Evolutionary conservation across 768 basidiomycete species (phyloP).

Genomic region (Termitomyces eurrhizus): DNA sequence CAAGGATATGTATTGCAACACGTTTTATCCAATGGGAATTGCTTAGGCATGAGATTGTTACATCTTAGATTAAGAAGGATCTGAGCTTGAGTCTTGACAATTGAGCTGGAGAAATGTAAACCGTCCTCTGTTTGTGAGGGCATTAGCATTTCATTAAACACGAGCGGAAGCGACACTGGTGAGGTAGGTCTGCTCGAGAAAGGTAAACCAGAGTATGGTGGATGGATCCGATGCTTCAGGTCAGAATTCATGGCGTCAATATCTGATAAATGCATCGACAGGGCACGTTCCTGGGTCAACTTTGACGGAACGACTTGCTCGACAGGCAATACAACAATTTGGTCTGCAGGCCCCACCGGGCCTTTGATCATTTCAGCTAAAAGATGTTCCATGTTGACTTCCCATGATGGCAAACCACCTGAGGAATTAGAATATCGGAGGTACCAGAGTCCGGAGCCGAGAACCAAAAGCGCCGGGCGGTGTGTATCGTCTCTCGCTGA

Average conservation of each 20-base stretch:
- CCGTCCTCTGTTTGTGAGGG: conserved; percentile 78
- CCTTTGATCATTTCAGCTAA: conserved; percentile 44
- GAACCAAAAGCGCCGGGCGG: conserved; percentile 62
- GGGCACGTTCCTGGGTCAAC: conserved; percentile 57
- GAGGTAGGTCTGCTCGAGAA: conserved; percentile 17
- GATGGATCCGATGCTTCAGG: conserved; percentile 62
- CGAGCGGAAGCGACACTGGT: conserved; percentile 61
- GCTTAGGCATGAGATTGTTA: conserved; percentile 64
- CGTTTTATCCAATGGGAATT: conserved; percentile 67
- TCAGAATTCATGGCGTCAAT: conserved; percentile 92
- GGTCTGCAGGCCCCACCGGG: conserved; percentile 52
- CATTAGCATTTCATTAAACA: conserved; percentile 79
- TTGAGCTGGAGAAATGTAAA: conserved; percentile 66
- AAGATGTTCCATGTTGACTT: conserved; percentile 64
- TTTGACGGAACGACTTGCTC: conserved; percentile 65
- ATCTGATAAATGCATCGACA: conserved; percentile 71
- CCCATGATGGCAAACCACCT: conserved; percentile 78
- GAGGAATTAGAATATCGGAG: conserved; percentile 69
- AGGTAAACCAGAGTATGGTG: conserved; percentile 21
- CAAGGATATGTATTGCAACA: conserved; percentile 78
- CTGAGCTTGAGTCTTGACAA: conserved; percentile 68
- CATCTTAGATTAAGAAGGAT: conserved; percentile 79
- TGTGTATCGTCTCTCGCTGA: conserved; percentile 8
- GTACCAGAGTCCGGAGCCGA: conserved; percentile 90
- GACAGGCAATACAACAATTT: conserved; percentile 75